phyloP scores from a whole-genome alignment of 2,329 filamentous ascomycete species.

The Waltergamsia citrina region DNA sequence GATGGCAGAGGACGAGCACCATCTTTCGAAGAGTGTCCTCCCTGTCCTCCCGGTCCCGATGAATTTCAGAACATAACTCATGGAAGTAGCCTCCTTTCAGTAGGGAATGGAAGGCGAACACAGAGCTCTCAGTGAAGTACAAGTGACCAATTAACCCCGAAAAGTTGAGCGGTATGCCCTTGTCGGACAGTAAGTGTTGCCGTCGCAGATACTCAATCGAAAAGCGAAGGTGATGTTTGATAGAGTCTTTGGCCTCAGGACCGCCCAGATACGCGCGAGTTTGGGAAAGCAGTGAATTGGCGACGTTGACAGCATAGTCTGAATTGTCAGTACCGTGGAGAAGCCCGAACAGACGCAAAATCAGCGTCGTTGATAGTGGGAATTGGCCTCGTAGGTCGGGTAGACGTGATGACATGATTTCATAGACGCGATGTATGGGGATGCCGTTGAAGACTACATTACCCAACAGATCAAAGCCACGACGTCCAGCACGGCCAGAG shows the following conservation, averaged over 20 bases:
- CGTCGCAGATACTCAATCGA: slow-evolving; percentile 71
- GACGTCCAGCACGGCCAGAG: slow-evolving; percentile 67
- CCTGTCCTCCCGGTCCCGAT: no score
- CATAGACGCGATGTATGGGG: slow-evolving; percentile 47
- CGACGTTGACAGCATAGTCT: slow-evolving; percentile 48
- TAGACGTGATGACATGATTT: slow-evolving; percentile 63
- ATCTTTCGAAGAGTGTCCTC: slow-evolving; percentile 43
- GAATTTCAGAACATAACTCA: slow-evolving; percentile 48
- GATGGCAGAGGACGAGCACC: slow-evolving; percentile 59
- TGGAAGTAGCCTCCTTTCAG: slow-evolving; percentile 62
- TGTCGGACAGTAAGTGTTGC: slow-evolving; percentile 52
- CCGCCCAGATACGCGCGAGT: slow-evolving; percentile 63
- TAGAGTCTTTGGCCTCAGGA: slow-evolving; percentile 54
- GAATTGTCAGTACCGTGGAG: slow-evolving; percentile 57
- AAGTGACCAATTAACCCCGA: slow-evolving; percentile 61
- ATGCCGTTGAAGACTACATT: slow-evolving; percentile 73
- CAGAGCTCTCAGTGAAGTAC: slow-evolving; percentile 67
- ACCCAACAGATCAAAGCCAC: slow-evolving; percentile 72
- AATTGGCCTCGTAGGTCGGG: slow-evolving; percentile 72
- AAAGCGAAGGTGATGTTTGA: slow-evolving; percentile 69
- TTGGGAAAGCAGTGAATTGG: slow-evolving; percentile 61
- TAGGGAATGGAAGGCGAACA: slow-evolving; percentile 69
- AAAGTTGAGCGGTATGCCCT: slow-evolving; percentile 62
- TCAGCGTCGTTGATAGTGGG: slow-evolving; percentile 63
- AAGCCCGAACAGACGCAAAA: slow-evolving; percentile 59